Percentiles rank a stretch among this genome's conserved stretches.
These are phyloP conservation scores for Rhodocollybia butyracea DNA, from an alignment of 768 basidiomycete genomes.

Conservation along the genomic window DNA sequence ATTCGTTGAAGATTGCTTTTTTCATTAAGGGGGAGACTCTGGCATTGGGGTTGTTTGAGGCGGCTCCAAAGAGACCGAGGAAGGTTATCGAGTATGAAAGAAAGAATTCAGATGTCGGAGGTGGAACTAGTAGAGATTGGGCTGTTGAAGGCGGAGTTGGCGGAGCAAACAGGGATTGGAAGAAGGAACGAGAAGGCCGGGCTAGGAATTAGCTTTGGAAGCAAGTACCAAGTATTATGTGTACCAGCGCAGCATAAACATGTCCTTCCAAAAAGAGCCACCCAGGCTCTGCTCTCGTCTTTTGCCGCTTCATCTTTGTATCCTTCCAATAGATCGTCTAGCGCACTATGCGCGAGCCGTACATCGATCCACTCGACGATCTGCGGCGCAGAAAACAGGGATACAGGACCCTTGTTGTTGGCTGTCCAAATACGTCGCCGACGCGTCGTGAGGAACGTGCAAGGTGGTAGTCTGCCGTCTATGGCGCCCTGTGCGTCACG, in stretches of 20 bases:
- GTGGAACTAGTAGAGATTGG: too few relatives aligned
- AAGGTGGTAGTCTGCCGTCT: conserved; percentile 65
- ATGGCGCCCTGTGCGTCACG: conserved; percentile 63
- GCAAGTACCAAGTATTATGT: conserved; percentile 19
- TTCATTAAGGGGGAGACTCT: too few relatives aligned
- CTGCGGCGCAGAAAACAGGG: conserved; percentile 56
- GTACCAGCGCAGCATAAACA: conserved; percentile 73
- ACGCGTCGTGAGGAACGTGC: conserved; percentile 43
- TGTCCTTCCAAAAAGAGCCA: conserved; percentile 72
- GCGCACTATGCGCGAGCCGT: conserved; percentile 34
- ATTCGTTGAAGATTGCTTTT: too few relatives aligned
- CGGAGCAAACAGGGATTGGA: too few relatives aligned
- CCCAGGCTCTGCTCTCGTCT: conserved; percentile 82
- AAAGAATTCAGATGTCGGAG: too few relatives aligned
- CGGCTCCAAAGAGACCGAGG: too few relatives aligned
- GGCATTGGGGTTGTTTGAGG: too few relatives aligned
- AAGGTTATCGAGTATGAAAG: too few relatives aligned
- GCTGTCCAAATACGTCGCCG: conserved; percentile 10
- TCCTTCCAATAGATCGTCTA: conserved; percentile 55
- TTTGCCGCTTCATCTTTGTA: conserved; percentile 56
- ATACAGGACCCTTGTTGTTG: too few relatives aligned
- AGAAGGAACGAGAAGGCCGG: too few relatives aligned
- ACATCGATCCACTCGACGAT: conserved; percentile 77
- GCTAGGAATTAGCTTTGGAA: too few relatives aligned
- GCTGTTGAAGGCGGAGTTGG: too few relatives aligned